phyloP scores from a whole-genome alignment of 2,329 filamentous ascomycete genomes.

The Corinectria fuckeliana region DNA sequence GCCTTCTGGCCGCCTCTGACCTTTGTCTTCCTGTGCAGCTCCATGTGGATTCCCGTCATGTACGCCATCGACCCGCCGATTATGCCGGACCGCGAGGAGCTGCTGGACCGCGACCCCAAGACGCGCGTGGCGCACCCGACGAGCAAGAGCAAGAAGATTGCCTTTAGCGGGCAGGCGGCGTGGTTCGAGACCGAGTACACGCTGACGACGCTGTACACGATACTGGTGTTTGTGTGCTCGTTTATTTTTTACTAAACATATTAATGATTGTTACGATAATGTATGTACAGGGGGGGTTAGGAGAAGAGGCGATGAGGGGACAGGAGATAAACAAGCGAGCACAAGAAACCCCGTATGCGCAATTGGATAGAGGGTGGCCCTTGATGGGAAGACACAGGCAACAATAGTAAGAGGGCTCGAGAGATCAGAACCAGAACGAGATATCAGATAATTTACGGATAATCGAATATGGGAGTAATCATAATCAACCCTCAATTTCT shows the following conservation, averaged over 20 bases:
- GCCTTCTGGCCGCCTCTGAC: conserved; percentile 68
- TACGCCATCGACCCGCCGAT: conserved; percentile 67
- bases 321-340: neutral
- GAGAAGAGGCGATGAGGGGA: neutral
- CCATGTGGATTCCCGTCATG: conserved; percentile 63
- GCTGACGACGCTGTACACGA: conserved; percentile 56
- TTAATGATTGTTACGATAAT: conserved; percentile 38
- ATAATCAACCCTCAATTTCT: neutral
- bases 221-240: conserved; percentile 54
- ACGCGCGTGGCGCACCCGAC: conserved; percentile 61
- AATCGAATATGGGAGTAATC: neutral
- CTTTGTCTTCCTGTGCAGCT: conserved; percentile 61
- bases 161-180: conserved; percentile 59
- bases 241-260: conserved; percentile 39
- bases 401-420: neutral
- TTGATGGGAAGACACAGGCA: neutral
- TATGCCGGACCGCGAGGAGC: conserved; percentile 63
- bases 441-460: neutral
- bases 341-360: neutral
- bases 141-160: conserved; percentile 59
- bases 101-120: conserved; percentile 62
- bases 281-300: conserved; percentile 16
- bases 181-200: conserved; percentile 65
- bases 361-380: neutral
- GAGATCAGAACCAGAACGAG: neutral